These are phyloP conservation scores for Pseudocercospora musae DNA, from an alignment of 2,329 filamentous ascomycete species.

Conservation along the genomic window DNA sequence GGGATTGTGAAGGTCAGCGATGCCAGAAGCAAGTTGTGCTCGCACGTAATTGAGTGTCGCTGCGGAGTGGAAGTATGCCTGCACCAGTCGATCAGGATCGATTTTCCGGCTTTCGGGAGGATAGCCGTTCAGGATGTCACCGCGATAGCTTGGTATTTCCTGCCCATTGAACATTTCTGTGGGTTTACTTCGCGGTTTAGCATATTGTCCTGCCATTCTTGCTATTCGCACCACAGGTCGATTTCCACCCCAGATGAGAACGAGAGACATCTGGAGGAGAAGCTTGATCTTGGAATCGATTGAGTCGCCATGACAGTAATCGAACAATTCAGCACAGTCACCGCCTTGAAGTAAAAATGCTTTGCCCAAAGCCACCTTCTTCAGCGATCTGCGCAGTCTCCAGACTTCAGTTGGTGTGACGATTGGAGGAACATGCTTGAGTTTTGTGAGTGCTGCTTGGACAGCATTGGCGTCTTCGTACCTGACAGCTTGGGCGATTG, in stretches of 20 bases:
- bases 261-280: conserved; percentile 92
- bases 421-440: conserved; percentile 68
- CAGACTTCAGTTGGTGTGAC: conserved; percentile 78
- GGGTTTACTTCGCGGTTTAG: conserved; percentile 87
- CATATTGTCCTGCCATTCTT: conserved; percentile 92
- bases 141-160: conserved; percentile 84
- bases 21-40: conserved; percentile 76
- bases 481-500: conserved; percentile 71
- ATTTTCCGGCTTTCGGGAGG: conserved; percentile 70
- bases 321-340: conserved; percentile 95
- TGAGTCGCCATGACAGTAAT: conserved; percentile 84
- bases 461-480: conserved; percentile 64
- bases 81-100: conserved; percentile 79
- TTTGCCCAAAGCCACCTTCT: conserved; percentile 83
- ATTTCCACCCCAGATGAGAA: conserved; percentile 83
- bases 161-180: conserved; percentile 77
- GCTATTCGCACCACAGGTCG: conserved; percentile 89
- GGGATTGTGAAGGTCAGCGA: conserved; percentile 89
- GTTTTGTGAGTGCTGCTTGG: conserved; percentile 59
- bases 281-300: conserved; percentile 98
- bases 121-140: conserved; percentile 93
- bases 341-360: conserved; percentile 94
- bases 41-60: conserved; percentile 93
- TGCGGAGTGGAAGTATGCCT: conserved; percentile 93
- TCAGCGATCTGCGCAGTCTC: conserved; percentile 71